These are phyloP conservation scores for Ogataea neopini DNA, from an alignment of 805 yeast genomes.

Conservation along the genomic window DNA sequence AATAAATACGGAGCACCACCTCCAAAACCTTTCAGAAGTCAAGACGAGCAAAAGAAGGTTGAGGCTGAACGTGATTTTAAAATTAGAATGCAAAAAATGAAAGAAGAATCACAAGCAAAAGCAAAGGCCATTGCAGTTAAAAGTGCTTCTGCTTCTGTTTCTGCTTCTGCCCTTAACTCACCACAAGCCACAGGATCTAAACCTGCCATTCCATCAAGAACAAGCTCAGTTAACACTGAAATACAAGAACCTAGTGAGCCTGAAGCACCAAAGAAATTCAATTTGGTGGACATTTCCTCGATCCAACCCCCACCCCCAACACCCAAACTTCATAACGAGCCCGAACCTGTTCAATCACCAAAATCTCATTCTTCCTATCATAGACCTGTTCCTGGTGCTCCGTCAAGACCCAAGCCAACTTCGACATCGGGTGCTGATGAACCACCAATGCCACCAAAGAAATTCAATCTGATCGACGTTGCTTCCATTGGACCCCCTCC, in stretches of 20 bases:
- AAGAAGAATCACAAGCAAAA: conserved; percentile 30
- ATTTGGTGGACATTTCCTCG: conserved; percentile 28
- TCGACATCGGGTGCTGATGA: neutral
- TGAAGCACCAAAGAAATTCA: conserved; percentile 22
- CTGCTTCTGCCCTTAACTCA: conserved; percentile 9
- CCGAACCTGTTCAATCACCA: conserved; percentile 10
- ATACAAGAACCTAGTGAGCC: conserved; percentile 2
- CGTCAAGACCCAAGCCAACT: conserved; percentile 1
- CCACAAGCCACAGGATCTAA: conserved; percentile 12
- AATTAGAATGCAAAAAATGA: conserved; percentile 28
- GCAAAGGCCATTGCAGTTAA: conserved; percentile 23
- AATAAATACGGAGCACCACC: conserved; percentile 48
- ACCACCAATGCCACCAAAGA: conserved; percentile 15
- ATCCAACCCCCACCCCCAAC: conserved; percentile 33
- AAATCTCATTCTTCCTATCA: conserved; percentile 1
- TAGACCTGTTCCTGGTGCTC: conserved; percentile 5
- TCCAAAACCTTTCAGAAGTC: conserved; percentile 37
- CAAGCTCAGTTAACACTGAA: conserved; percentile 8
- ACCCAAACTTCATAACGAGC: conserved; percentile 10
- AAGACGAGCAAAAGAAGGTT: conserved; percentile 26
- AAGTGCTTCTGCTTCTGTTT: conserved; percentile 7
- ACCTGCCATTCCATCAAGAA: conserved; percentile 17
- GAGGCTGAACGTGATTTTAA: conserved; percentile 28
- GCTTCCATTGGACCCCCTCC: conserved; percentile 27
- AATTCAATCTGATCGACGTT: conserved; percentile 19